A percentile compares a stretch with the other conserved stretches of the same genome.
phyloP scores from a whole-genome alignment of 257 asterid species.

The Nicotiana tomentosiformis region DNA sequence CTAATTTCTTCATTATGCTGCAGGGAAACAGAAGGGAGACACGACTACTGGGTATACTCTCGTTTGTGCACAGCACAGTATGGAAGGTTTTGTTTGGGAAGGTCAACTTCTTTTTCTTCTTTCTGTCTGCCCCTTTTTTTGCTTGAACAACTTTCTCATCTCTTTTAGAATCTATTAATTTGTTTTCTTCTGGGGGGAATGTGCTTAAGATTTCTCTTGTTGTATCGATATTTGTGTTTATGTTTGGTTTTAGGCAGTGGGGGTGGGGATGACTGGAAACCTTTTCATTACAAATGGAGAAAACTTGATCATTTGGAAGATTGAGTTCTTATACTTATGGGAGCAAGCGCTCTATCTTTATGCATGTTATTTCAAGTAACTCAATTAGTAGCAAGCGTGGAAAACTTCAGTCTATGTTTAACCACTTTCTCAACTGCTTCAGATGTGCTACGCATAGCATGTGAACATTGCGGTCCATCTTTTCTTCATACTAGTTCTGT shows the following conservation, averaged over 20 bases:
- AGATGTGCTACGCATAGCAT: not conserved
- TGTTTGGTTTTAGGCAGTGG: not conserved
- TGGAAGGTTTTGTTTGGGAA: constrained; percentile 93
- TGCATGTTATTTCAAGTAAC: not conserved
- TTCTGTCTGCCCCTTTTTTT: not conserved
- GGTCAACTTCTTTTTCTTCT: constrained; percentile 27
- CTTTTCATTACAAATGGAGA: not conserved
- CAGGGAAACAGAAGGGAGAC: constrained; percentile 93
- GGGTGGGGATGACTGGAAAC: not conserved
- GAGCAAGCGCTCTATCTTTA: not conserved
- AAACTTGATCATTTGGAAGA: not conserved
- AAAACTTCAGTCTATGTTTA: not conserved
- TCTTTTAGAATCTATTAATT: not conserved
- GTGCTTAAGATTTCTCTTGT: not conserved
- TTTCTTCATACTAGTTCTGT: not conserved
- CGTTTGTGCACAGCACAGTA: constrained; percentile 88
- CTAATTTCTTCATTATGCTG: constrained; percentile 15
- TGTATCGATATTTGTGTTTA: not conserved
- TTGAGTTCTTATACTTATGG: not conserved
- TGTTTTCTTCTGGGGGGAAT: not conserved
- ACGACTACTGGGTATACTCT: constrained; percentile 69
- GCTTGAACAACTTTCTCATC: not conserved
- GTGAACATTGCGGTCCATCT: not conserved
- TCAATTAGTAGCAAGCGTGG: not conserved
- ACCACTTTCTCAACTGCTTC: not conserved